Conservation (phyloP, 345 rosid genomes). For the Viola odorata region DNA sequence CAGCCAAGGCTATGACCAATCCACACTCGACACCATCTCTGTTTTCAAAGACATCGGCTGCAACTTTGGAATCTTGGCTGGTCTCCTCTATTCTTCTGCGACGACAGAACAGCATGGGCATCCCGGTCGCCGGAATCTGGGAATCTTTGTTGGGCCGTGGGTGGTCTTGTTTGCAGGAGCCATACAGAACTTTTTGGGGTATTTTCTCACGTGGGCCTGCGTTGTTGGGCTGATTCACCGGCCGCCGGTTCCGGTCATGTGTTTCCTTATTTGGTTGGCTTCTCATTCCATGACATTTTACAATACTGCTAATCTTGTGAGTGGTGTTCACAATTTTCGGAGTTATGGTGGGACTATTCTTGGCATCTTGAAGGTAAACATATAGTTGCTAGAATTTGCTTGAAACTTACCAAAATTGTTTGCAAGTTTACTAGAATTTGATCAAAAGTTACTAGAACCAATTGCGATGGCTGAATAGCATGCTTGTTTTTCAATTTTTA, state of each 20-base stretch:
- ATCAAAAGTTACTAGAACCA: too few relatives aligned
- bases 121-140: background rate
- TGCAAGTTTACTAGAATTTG: too few relatives aligned
- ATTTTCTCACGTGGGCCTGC: conserved; percentile 63
- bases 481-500: too few relatives aligned
- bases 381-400: too few relatives aligned
- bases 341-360: conserved; percentile 30
- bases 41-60: conserved; percentile 73
- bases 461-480: too few relatives aligned
- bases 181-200: conserved; percentile 47
- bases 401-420: too few relatives aligned
- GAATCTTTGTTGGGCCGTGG: conserved; percentile 44
- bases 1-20: conserved; percentile 58
- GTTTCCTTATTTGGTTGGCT: conserved; percentile 29
- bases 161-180: conserved; percentile 52
- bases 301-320: conserved; percentile 34
- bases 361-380: conserved; percentile 36
- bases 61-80: conserved; percentile 53
- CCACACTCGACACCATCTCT: conserved; percentile 66
- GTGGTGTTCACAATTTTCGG: conserved; percentile 25
- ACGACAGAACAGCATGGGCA: conserved; percentile 1
- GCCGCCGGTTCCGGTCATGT: conserved; percentile 31
- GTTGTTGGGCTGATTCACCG: conserved; percentile 42
- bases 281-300: conserved; percentile 38
- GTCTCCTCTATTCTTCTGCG: conserved; percentile 47